Evolutionary conservation across 805 yeast species (phyloP), one percentile per base, ranked within the genome.

Genomic region (Ogataea paraovalis): DNA sequence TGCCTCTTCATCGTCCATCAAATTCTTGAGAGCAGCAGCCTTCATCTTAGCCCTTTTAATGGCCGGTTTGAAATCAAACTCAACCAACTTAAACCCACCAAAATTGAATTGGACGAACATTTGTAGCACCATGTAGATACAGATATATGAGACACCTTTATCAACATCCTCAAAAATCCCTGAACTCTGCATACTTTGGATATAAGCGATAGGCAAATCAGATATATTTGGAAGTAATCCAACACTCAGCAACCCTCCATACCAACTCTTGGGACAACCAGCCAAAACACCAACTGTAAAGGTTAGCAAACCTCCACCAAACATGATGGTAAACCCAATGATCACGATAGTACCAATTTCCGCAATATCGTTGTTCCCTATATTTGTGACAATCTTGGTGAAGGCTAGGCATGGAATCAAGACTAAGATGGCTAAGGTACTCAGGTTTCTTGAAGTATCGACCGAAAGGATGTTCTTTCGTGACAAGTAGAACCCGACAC

Each of bases 191-290:
- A 88, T 67, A 2, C 92, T 84, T 58, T 83, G 88, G 33, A 83
- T 63, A 55, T 88, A 89, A 0, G 96, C 96, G 55, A 88, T 85
- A 0, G 96, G 96, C 47, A 88, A 71, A 66, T 88, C 96, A 14
- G 90, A 79, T 39, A 85, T 80, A 59, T 88, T 88, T 39, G 90
- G 91, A 59, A 87, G 79, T 27, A 85, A 70, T 0, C 92, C 89
- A 9, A 86, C 88, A 25, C 83, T 75, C 6, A 85, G 51, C 14
- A 56, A 45, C 0, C 96, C 96, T 45, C 96, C 94, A 22, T 75
- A 68, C 92, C 95, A 88, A 34, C 76, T 66, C 49, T 74, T 76
- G 3, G 96, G 96, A 4, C 80, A 78, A 4, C 81, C 81, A 2
- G 87, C 74, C 1, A 73, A 55, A 21, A 73, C 54, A 25, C 76